A percentile compares a stretch with the other conserved stretches of the same genome.
These are phyloP conservation scores for Pulveroboletus sp. DNA, from an alignment of 768 basidiomycete genomes.

Conservation along the genomic window DNA sequence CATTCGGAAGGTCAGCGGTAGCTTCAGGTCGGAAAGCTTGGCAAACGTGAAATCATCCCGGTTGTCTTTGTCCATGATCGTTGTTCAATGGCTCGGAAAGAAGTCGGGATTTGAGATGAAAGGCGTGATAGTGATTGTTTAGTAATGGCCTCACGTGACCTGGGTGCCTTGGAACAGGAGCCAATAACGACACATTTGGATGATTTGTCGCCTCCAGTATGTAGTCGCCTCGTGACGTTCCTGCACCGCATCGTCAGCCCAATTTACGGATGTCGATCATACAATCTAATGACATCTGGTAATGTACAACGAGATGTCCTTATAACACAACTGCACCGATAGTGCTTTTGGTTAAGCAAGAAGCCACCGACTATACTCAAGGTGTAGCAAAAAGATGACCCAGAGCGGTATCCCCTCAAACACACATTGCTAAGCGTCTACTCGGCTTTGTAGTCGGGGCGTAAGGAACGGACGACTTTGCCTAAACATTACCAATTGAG, in stretches of 20 bases:
- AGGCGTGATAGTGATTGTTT: no score
- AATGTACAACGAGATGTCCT: conserved; percentile 17
- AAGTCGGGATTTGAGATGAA: neutral
- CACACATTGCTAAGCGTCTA: conserved; percentile 20
- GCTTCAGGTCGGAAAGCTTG: conserved; percentile 81
- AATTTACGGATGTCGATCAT: neutral
- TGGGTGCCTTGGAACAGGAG: neutral
- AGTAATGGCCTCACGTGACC: no score
- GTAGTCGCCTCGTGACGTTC: no score
- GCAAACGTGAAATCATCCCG: conserved; percentile 92
- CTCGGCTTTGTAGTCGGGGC: conserved; percentile 78
- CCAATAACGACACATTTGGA: conserved; percentile 2
- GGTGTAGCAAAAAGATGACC: conserved; percentile 5
- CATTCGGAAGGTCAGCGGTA: conserved; percentile 87
- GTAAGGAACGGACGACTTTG: conserved; percentile 86
- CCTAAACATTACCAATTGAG: conserved; percentile 37
- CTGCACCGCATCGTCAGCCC: neutral
- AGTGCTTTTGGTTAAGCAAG: conserved; percentile 24
- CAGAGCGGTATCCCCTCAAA: conserved; percentile 7
- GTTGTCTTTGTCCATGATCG: conserved; percentile 54
- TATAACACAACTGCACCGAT: conserved; percentile 20
- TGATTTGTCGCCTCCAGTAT: neutral
- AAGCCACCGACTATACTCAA: conserved; percentile 12
- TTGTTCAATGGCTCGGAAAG: neutral
- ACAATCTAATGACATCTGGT: neutral